Conservation (phyloP, 306 rosid species). For the Glycine soja region DNA sequence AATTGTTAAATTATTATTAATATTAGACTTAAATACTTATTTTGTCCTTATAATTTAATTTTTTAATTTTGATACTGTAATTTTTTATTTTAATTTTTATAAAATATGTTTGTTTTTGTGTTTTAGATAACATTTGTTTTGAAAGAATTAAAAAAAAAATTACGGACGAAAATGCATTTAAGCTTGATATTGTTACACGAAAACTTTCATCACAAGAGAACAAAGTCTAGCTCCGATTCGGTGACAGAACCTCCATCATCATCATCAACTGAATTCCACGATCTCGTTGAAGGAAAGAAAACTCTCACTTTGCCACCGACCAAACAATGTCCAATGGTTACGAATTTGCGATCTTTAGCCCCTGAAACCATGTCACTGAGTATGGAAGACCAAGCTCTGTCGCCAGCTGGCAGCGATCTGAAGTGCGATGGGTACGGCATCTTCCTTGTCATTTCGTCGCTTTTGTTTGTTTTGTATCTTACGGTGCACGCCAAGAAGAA, state of each 20-base stretch:
- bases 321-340: too few species aligned
- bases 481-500: constrained; percentile 63
- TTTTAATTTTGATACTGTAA: too few species aligned
- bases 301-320: neutral
- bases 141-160: too few species aligned
- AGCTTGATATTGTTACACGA: neutral
- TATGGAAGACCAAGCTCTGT: neutral
- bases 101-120: too few species aligned
- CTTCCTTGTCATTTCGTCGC: constrained; percentile 60
- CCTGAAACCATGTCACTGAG: constrained; percentile 20
- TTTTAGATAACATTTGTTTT: too few species aligned
- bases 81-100: too few species aligned
- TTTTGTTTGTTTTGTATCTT: constrained; percentile 62
- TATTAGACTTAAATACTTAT: too few species aligned
- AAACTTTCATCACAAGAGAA: neutral
- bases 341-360: too few species aligned
- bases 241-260: constrained; percentile 2
- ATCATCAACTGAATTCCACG: neutral
- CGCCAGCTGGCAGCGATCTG: constrained; percentile 36
- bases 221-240: neutral
- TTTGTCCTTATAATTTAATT: too few species aligned
- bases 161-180: too few species aligned
- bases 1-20: too few species aligned
- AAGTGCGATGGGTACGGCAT: constrained; percentile 58
- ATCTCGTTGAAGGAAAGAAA: neutral